Base-by-base conservation (phyloP, 1,139 yeast genomes). In the Pichia kudriavzevii region DNA sequence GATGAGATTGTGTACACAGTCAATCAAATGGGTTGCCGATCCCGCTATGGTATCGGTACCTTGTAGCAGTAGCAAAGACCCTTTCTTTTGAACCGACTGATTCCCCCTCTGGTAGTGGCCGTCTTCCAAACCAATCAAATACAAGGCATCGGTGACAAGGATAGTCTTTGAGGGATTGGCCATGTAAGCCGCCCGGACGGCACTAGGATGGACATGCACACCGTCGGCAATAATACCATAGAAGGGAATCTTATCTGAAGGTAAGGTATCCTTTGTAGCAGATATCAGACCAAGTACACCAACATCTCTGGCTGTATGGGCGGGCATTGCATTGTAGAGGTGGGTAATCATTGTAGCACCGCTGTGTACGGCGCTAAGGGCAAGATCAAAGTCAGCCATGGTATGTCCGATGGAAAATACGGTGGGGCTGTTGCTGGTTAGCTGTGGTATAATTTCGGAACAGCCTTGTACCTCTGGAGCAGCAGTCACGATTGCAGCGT, bases 281-380 rank as follows among this genome's bases (percentile, higher is more conserved):
- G 20, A 13, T 3, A 32, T 38, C 12, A 75, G 59, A 4, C 81
- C 81, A 23, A 73, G 64, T 13, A 74, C 69, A 11, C 81, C 80
- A 8, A 72, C 74, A 34, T 73, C 71, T 47, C 82, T 60, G 48
- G 75, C 80, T 48, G 73, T 80, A 2, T 77, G 78, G 50, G 71
- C 78, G 3, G 79, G 77, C 82, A 75, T 75, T 45, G 82, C 82
- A 47, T 75, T 75, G 55, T 71, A 75, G 42, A 75, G 63, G 49
- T 75, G 82, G 5, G 82, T 75, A 34, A 75, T 61, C 79, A 75
- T 73, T 20, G 69, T 54, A 16, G 78, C 77, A 20, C 81, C 81
- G 14, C 62, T 53, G 15, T 61, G 56, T 21, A 74, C 60, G 1
- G 81, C 80, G 38, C 64, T 58, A 15, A 67, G 47, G 9, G 72